Conservation (phyloP, 2,329 filamentous ascomycete species). For the Gremmenia infestans region DNA sequence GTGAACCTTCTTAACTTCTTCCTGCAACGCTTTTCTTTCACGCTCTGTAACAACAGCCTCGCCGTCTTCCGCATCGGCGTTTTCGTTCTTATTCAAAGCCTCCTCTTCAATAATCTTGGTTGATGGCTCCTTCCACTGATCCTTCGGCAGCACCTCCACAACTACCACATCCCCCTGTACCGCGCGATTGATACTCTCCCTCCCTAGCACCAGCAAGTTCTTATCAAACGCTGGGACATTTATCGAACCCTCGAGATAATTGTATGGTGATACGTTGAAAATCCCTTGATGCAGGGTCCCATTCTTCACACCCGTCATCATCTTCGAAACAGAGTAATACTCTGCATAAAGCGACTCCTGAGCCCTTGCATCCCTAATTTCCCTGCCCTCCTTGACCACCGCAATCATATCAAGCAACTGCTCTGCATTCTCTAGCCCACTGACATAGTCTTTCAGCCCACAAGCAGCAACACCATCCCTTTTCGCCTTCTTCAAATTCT, state of each 20-base stretch:
- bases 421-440: conserved; percentile 75
- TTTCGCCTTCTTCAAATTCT: conserved; percentile 78
- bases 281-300: conserved; percentile 89
- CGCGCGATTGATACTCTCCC: conserved; percentile 93
- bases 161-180: conserved; percentile 91
- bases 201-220: conserved; percentile 77
- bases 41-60: conserved; percentile 79
- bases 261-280: conserved; percentile 96
- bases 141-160: conserved; percentile 85
- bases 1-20: conserved; percentile 84
- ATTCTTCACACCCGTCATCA: conserved; percentile 89
- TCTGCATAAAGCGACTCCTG: conserved; percentile 76
- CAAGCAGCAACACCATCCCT: conserved; percentile 66
- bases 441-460: conserved; percentile 73
- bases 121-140: conserved; percentile 95
- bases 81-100: conserved; percentile 85
- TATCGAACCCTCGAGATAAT: conserved; percentile 92
- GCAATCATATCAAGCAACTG: conserved; percentile 90
- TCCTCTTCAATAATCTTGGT: conserved; percentile 96
- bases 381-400: conserved; percentile 64
- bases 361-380: conserved; percentile 58
- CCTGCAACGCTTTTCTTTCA: conserved; percentile 81
- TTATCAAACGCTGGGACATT: conserved; percentile 88
- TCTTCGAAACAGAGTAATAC: conserved; percentile 81
- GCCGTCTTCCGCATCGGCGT: conserved; percentile 75